Base-by-base conservation (phyloP, 768 basidiomycete genomes). In the Gautieria morchelliformis region DNA sequence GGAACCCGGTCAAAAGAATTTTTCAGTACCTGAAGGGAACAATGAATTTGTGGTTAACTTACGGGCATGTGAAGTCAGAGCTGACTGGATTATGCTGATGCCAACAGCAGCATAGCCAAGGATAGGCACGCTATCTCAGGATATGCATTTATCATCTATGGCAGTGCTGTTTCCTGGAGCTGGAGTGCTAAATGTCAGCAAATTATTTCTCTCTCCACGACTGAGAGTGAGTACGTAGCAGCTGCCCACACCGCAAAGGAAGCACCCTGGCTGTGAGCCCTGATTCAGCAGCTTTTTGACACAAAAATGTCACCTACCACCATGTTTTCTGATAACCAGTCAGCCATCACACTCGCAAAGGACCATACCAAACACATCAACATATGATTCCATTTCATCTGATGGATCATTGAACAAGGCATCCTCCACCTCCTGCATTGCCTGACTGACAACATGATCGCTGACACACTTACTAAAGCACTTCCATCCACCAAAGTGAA, bases 181-280 rank as follows among this genome's bases (percentile, higher is more conserved):
- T n/a, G n/a, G n/a, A n/a, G n/a, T n/a, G 66, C 71, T 1, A 71
- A 70, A 61, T 63, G 67, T 42, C 74, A 77, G 53, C 60, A 63
- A 1, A 63, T 72, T 27, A 63, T 74, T 9, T 64, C 69, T 3
- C 66, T 72, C 6, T 75, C 73, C 3, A 70, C 66, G 4, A 63
- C 63, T 11, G 73, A 78, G 62, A 72, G 76, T 1, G 76, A 79
- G 62, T 77, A 78, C 62, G 72, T 76, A 46, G 74, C n/a, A n/a
- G n/a, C n/a, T n/a, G n/a, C n/a, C n/a, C n/a, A n/a, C n/a, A n/a
- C n/a, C n/a, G n/a, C n/a, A n/a, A n/a, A n/a, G n/a, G n/a, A n/a
- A n/a, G n/a, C n/a, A n/a, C n/a, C n/a, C n/a, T n/a, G n/a, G n/a
- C 75, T 4, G 62, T 50, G 52, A 2, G 48, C 22, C 10, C 45